Conservation (phyloP, 2,329 filamentous ascomycete species). For the Epichloe gansuensis region DNA sequence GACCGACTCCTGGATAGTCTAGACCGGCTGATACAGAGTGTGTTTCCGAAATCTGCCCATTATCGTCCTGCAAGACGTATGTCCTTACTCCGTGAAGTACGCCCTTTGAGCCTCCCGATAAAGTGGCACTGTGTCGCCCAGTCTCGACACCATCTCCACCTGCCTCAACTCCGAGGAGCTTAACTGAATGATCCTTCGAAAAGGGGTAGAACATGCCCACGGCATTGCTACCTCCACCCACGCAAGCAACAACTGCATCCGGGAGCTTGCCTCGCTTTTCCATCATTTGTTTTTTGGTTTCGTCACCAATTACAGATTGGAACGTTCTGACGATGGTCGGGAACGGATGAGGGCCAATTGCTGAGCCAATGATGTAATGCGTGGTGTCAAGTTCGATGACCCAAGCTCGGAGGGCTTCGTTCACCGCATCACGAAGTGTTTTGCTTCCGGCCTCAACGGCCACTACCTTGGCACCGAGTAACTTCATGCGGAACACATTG, state of each 20-base stretch:
- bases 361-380: conserved; percentile 96
- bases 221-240: conserved; percentile 90
- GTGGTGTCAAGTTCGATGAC: conserved; percentile 85
- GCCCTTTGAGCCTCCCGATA: conserved; percentile 76
- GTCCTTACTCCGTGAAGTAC: conserved; percentile 93
- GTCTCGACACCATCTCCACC: conserved; percentile 90
- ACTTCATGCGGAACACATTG: conserved; percentile 97
- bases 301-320: conserved; percentile 89
- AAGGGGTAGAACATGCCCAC: conserved; percentile 99
- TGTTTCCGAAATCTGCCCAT: conserved; percentile 89
- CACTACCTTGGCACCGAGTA: conserved; percentile 84
- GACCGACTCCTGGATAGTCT: conserved; percentile 93
- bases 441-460: conserved; percentile 83
- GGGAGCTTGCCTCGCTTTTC: conserved; percentile 77
- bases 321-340: conserved; percentile 95
- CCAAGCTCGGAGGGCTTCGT: conserved; percentile 90
- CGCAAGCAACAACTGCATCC: conserved; percentile 91
- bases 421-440: conserved; percentile 78
- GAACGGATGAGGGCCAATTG: conserved; percentile 95
- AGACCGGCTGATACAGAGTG: conserved; percentile 94
- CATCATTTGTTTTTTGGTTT: conserved; percentile 87
- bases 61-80: conserved; percentile 82
- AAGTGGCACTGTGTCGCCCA: conserved; percentile 70
- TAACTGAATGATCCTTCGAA: conserved; percentile 68
- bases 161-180: conserved; percentile 86